These are phyloP conservation scores for Mallotus nudiflorus DNA, from an alignment of 345 rosid genomes.

Conservation along the genomic window DNA sequence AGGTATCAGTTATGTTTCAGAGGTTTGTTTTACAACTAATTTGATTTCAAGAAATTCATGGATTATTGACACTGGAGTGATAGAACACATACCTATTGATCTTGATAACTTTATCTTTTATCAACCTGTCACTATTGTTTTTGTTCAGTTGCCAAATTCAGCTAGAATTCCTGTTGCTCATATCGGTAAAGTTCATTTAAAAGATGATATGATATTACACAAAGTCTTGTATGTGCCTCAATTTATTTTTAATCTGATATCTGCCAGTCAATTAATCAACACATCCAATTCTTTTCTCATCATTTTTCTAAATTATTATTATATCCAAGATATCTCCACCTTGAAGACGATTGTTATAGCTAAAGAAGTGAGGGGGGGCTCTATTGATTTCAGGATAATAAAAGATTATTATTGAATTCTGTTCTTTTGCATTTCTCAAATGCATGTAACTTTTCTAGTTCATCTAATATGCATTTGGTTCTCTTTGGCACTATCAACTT, in stretches of 20 bases:
- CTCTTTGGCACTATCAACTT: background rate
- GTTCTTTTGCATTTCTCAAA: too few relatives aligned
- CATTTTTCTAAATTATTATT: background rate
- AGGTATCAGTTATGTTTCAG: background rate
- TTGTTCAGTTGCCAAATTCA: background rate
- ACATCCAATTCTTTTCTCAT: background rate
- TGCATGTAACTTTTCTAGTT: background rate
- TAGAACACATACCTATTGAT: background rate
- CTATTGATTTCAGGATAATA: too few relatives aligned
- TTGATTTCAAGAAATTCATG: background rate
- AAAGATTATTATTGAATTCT: too few relatives aligned
- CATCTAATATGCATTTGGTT: background rate
- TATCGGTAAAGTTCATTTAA: background rate
- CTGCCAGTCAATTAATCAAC: background rate
- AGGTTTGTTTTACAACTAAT: background rate
- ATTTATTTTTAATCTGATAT: background rate
- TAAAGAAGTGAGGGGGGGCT: background rate
- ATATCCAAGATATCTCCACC: background rate
- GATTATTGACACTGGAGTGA: too few relatives aligned
- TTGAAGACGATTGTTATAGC: background rate
- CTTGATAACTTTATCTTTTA: background rate
- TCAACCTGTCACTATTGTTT: background rate
- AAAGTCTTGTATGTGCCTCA: background rate
- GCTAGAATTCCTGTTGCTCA: background rate
- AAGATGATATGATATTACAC: background rate